Evolutionary conservation across 495 filamentous ascomycete species (phyloP).

Genomic region (Copromyces sp.): DNA sequence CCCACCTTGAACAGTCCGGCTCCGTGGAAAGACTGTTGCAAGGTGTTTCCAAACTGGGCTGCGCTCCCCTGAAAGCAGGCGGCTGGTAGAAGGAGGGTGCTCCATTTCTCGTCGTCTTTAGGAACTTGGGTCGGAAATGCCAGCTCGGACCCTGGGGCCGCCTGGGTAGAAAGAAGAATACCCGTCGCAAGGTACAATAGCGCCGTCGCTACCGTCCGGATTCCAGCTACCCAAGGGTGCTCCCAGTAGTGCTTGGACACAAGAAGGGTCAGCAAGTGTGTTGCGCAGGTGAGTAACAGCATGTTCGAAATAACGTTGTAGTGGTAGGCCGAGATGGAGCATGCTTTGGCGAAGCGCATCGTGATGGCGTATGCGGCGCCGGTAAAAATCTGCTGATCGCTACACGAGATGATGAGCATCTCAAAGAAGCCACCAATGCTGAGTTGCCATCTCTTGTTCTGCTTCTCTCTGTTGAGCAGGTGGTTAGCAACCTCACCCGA

Average conservation of each 20-base stretch:
- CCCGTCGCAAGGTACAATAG: conserved; percentile 19
- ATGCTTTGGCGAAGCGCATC: conserved; percentile 25
- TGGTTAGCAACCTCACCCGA: neutral
- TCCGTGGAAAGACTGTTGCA: conserved; percentile 5
- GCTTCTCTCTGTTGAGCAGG: conserved; percentile 1
- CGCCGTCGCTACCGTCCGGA: conserved; percentile 16
- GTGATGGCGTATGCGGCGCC: conserved; percentile 27
- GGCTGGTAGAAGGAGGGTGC: conserved; percentile 18
- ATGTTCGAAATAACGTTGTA: conserved; percentile 31
- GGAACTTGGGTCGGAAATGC: conserved; percentile 20
- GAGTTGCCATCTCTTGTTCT: neutral
- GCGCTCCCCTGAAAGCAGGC: conserved; percentile 19
- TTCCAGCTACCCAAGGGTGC: conserved; percentile 15
- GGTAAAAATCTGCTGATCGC: conserved; percentile 32
- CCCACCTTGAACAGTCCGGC: conserved; percentile 5
- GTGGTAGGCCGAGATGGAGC: conserved; percentile 31
- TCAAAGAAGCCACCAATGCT: conserved; percentile 24
- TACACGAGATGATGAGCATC: conserved; percentile 25
- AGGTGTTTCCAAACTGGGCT: conserved; percentile 1
- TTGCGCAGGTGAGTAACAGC: conserved; percentile 30
- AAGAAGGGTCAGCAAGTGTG: conserved; percentile 27
- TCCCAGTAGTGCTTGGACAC: conserved; percentile 26
- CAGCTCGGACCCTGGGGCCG: neutral
- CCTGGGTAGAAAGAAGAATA: conserved; percentile 21
- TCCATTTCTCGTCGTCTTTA: conserved; percentile 6